A percentile compares a stretch with the other conserved stretches of the same genome.
phyloP scores from a whole-genome alignment of 169 alveolate genomes.

The Cryptosporidium bovis region DNA sequence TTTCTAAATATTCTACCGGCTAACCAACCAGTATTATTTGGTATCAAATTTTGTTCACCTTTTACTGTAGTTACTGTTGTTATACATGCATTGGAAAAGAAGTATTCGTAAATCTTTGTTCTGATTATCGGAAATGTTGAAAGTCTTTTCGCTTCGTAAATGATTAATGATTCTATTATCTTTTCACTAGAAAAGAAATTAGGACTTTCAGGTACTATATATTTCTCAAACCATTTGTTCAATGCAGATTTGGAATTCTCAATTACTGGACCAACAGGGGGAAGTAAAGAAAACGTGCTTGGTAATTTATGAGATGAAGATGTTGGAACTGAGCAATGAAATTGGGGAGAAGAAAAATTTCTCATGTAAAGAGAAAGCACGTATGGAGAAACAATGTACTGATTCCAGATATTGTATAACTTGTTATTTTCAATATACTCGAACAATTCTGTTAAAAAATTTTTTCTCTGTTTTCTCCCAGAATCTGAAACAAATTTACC shows the following conservation, averaged over 20 bases:
- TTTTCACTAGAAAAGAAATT: constrained; percentile 34
- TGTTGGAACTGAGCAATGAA: constrained; percentile 64
- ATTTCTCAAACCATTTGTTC: constrained; percentile 57
- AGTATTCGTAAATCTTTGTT: constrained; percentile 38
- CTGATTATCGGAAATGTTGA: constrained; percentile 53
- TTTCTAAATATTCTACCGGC: constrained; percentile 60
- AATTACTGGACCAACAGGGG: constrained; percentile 69
- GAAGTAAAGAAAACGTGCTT: constrained; percentile 25
- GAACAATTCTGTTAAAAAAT: constrained; percentile 26
- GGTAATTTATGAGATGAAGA: constrained; percentile 31
- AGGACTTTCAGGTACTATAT: constrained; percentile 39
- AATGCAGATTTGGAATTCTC: constrained; percentile 63
- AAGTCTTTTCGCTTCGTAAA: constrained; percentile 61
- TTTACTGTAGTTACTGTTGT: constrained; percentile 71
- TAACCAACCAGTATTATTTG: constrained; percentile 44
- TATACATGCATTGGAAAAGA: constrained; percentile 50
- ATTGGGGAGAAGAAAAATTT: constrained; percentile 58
- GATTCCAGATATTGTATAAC: constrained; percentile 25
- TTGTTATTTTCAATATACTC: constrained; percentile 40
- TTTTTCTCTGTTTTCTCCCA: constrained; percentile 13
- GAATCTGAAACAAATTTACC: not conserved
- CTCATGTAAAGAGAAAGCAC: constrained; percentile 39
- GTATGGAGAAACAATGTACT: constrained; percentile 58
- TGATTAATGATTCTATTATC: constrained; percentile 39
- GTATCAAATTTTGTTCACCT: constrained; percentile 42